A percentile compares a stretch with the other conserved stretches of the same genome.
phyloP scores from a whole-genome alignment of 176 grass and related monocot species.

The Pontederia paniculata region DNA sequence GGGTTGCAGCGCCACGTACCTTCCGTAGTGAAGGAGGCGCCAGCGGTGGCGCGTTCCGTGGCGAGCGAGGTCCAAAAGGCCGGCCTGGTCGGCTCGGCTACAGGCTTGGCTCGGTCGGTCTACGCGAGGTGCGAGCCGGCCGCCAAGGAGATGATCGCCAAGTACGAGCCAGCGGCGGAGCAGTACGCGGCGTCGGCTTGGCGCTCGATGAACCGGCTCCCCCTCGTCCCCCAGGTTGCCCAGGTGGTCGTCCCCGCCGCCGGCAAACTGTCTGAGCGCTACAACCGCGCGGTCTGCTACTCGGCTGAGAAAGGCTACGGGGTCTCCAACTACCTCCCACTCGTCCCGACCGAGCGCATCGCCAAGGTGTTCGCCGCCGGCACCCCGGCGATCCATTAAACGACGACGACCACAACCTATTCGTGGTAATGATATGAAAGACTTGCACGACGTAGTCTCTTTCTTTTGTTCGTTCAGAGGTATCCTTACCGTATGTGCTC shows the following conservation, averaged over 20 bases:
- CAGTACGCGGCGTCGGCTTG: constrained; percentile 46
- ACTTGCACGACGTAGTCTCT: too few species aligned
- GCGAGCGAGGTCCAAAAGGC: constrained; percentile 43
- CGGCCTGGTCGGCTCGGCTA: constrained; percentile 51
- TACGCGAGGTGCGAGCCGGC: constrained; percentile 35
- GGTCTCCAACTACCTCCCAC: constrained; percentile 59
- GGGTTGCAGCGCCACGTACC: constrained; percentile 57
- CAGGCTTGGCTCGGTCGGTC: constrained; percentile 47
- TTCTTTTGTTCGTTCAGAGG: too few species aligned
- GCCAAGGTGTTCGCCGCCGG: constrained; percentile 31
- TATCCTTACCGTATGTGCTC: too few species aligned
- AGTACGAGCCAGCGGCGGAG: constrained; percentile 76
- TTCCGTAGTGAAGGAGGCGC: constrained; percentile 49
- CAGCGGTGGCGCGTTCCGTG: constrained; percentile 31
- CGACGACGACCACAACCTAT: too few species aligned
- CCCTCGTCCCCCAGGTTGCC: constrained; percentile 54
- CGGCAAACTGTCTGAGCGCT: constrained; percentile 45
- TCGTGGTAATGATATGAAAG: too few species aligned
- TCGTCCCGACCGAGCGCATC: constrained; percentile 57
- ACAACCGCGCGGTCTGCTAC: constrained; percentile 43
- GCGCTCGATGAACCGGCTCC: constrained; percentile 67
- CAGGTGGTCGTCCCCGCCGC: constrained; percentile 54
- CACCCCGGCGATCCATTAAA: not conserved
- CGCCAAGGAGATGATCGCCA: constrained; percentile 50
- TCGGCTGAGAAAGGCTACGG: constrained; percentile 52